Percentiles rank a stretch among this genome's conserved stretches.
phyloP scores from a whole-genome alignment of 139 green algal genomes.

The Diplosphaera chodatii region DNA sequence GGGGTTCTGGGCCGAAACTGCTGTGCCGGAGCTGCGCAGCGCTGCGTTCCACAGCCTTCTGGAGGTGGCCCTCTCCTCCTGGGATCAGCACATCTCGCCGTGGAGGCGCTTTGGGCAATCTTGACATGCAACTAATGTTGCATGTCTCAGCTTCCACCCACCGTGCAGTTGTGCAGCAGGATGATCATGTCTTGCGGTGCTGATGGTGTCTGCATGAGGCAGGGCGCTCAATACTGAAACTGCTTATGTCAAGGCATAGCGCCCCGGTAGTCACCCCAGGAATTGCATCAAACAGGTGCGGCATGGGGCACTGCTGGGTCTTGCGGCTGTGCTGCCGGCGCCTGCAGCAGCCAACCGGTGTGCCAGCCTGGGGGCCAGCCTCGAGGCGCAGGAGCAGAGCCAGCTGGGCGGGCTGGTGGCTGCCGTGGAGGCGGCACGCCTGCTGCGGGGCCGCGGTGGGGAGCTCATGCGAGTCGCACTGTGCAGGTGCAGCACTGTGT shows the following conservation, averaged over 20 bases:
- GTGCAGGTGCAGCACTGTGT: slow-evolving; percentile 43
- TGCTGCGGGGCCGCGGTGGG: slow-evolving; percentile 86
- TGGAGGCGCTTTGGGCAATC: too few species aligned
- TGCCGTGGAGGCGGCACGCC: slow-evolving; percentile 55
- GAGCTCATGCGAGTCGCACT: slow-evolving; percentile 82
- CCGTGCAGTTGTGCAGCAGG: too few species aligned
- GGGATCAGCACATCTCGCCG: too few species aligned
- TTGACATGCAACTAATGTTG: too few species aligned
- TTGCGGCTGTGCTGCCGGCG: slow-evolving; percentile 68
- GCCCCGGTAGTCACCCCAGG: too few species aligned
- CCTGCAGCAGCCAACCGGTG: slow-evolving; percentile 13
- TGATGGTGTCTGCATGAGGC: too few species aligned
- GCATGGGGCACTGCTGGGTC: slow-evolving; percentile 73
- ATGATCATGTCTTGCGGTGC: too few species aligned
- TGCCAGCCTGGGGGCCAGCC: not conserved
- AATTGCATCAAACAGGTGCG: slow-evolving; percentile 25
- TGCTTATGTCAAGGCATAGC: too few species aligned
- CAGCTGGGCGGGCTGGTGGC: slow-evolving; percentile 35
- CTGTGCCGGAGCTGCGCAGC: slow-evolving; percentile 48
- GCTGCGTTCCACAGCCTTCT: slow-evolving; percentile 43
- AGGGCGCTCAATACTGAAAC: too few species aligned
- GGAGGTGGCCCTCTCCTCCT: too few species aligned
- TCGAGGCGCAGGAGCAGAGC: not conserved
- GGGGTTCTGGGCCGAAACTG: slow-evolving; percentile 18
- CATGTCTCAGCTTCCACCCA: too few species aligned